These are phyloP conservation scores for Alternaria atra DNA, from an alignment of 2,329 filamentous ascomycete genomes.

Conservation along the genomic window DNA sequence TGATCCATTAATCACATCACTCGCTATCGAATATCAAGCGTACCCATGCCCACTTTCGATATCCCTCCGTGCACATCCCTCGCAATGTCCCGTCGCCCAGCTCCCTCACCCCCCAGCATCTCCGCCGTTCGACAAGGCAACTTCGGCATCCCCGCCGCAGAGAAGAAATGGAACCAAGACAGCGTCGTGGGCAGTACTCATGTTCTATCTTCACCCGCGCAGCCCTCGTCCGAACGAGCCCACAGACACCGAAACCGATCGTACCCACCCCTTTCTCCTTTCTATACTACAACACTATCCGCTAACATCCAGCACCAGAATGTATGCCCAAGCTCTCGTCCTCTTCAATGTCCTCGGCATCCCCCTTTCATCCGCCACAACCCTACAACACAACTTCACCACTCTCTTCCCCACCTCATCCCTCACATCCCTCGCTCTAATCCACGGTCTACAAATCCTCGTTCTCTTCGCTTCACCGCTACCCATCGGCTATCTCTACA, in stretches of 20 bases:
- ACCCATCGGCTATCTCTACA: conserved; percentile 12
- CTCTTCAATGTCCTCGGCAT: conserved; percentile 38
- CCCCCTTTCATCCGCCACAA: conserved; percentile 33
- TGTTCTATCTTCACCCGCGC: background rate
- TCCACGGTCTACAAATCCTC: conserved; percentile 23
- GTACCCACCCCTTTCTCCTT: background rate
- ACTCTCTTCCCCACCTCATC: conserved; percentile 6
- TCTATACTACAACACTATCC: background rate
- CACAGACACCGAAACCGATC: conserved; percentile 3
- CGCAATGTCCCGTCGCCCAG: background rate
- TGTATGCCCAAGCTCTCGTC: conserved; percentile 32
- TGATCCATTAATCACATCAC: background rate
- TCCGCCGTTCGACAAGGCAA: background rate
- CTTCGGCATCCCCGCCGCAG: background rate
- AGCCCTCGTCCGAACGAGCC: background rate
- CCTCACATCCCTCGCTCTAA: conserved; percentile 16
- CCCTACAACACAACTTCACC: conserved; percentile 36
- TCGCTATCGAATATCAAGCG: no score
- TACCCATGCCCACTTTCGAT: background rate
- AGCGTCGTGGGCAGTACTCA: background rate
- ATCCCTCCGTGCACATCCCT: background rate
- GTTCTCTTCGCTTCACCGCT: conserved; percentile 21
- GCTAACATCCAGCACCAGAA: conserved; percentile 1
- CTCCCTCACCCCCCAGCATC: background rate
- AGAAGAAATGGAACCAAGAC: background rate